Evolutionary conservation across 2,329 filamentous ascomycete species (phyloP).

Genomic region (Cercospora sp.): DNA sequence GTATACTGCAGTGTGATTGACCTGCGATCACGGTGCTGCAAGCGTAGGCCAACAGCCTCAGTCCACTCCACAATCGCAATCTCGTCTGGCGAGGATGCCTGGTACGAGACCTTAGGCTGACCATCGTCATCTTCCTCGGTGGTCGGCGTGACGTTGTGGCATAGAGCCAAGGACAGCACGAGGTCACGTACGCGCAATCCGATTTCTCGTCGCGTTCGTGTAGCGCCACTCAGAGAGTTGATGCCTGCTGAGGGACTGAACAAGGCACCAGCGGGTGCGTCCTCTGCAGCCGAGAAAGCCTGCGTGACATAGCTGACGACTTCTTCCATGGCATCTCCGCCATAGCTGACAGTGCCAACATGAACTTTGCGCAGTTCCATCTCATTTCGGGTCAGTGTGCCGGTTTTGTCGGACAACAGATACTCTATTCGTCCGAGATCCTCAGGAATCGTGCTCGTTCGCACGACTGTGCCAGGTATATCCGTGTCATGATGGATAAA

Average conservation of each 20-base stretch:
- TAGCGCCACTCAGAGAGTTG: constrained; percentile 56
- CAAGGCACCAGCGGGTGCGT: constrained; percentile 46
- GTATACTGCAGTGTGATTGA: constrained; percentile 79
- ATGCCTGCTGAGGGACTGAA: constrained; percentile 73
- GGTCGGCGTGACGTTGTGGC: constrained; percentile 95
- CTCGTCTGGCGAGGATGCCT: constrained; percentile 95
- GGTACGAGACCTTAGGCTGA: constrained; percentile 76
- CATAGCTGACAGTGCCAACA: constrained; percentile 95
- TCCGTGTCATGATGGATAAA: constrained; percentile 91
- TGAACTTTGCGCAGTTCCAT: constrained; percentile 94
- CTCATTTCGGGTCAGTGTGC: constrained; percentile 90
- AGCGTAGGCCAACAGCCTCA: constrained; percentile 81
- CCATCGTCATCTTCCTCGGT: constrained; percentile 76
- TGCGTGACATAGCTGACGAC: constrained; percentile 83
- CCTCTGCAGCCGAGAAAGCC: constrained; percentile 62
- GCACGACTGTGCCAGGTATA: constrained; percentile 87
- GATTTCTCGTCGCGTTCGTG: constrained; percentile 87
- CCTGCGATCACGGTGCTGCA: constrained; percentile 83
- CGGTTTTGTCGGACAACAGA: constrained; percentile 93
- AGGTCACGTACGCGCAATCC: constrained; percentile 90
- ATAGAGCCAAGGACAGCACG: constrained; percentile 85
- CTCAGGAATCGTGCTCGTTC: constrained; percentile 96
- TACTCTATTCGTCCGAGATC: constrained; percentile 96
- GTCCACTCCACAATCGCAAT: constrained; percentile 98
- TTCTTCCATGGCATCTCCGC: constrained; percentile 98